Conservation (phyloP, 2,329 filamentous ascomycete genomes). For the Akanthomyces uredinophilus region DNA sequence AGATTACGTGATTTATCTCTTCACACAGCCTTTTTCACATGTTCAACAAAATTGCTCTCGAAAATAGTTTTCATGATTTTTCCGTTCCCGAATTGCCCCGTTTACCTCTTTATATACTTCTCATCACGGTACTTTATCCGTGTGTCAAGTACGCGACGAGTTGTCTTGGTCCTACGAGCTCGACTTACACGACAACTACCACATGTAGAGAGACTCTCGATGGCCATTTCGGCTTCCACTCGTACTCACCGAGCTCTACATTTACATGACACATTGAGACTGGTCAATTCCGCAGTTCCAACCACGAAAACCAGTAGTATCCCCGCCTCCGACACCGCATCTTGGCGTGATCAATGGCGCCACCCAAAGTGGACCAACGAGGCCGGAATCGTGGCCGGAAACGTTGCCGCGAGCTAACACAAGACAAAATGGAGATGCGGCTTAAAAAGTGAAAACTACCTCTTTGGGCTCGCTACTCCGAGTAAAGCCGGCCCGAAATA, state of each 20-base stretch:
- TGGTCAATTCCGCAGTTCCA: too few relatives aligned
- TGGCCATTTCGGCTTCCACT: too few relatives aligned
- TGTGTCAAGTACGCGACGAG: not conserved
- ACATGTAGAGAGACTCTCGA: not conserved
- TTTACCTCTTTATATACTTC: not conserved
- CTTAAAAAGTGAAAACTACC: constrained; percentile 3
- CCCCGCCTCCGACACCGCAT: constrained; percentile 8
- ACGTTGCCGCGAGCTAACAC: not conserved
- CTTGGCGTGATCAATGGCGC: constrained; percentile 9
- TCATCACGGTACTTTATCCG: not conserved
- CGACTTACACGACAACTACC: not conserved
- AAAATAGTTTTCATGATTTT: not conserved
- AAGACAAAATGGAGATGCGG: constrained; percentile 1
- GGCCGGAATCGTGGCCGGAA: constrained; percentile 12
- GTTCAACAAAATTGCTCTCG: not conserved
- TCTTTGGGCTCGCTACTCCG: constrained; percentile 9
- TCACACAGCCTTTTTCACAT: not conserved
- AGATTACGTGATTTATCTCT: not conserved
- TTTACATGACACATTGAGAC: too few relatives aligned
- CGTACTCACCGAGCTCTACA: too few relatives aligned
- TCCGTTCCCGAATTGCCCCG: not conserved
- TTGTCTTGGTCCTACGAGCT: not conserved
- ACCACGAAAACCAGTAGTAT: not conserved
- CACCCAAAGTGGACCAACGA: constrained; percentile 4
- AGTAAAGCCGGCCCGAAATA: constrained; percentile 7